Percentiles rank a stretch among this genome's conserved stretches.
Evolutionary conservation across 2,329 filamentous ascomycete species (phyloP).

Genomic region (Moelleriella libera): DNA sequence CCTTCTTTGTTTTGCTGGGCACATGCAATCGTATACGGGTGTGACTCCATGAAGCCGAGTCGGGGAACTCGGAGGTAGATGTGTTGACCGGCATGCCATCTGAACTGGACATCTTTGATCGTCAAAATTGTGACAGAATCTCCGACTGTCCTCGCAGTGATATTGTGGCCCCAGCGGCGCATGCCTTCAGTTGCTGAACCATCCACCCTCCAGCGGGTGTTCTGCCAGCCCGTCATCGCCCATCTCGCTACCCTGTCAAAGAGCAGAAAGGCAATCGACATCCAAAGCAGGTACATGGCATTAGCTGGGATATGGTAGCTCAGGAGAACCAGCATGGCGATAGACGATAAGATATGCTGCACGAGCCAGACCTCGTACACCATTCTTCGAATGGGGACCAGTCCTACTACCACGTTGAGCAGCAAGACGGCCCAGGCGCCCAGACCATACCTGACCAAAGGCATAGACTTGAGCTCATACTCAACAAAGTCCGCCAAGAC

Average conservation of each 20-base stretch:
- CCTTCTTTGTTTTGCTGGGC: slow-evolving; percentile 34
- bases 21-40: slow-evolving; percentile 49
- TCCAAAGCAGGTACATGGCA: slow-evolving; percentile 50
- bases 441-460: slow-evolving; percentile 52
- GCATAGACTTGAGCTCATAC: slow-evolving; percentile 44
- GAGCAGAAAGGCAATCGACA: slow-evolving; percentile 45
- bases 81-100: slow-evolving; percentile 45
- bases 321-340: slow-evolving; percentile 47
- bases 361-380: slow-evolving; percentile 56
- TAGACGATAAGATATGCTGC: slow-evolving; percentile 50
- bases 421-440: slow-evolving; percentile 51
- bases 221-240: slow-evolving; percentile 34
- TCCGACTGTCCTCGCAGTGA: slow-evolving; percentile 32
- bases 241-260: slow-evolving; percentile 46
- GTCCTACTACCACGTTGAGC: slow-evolving; percentile 50
- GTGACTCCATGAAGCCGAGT: slow-evolving; percentile 38
- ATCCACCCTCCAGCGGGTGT: slow-evolving; percentile 28
- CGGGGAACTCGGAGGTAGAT: slow-evolving; percentile 46
- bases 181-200: slow-evolving; percentile 30
- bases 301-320: slow-evolving; percentile 47
- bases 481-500: slow-evolving; percentile 42
- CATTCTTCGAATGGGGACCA: slow-evolving; percentile 50
- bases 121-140: slow-evolving; percentile 41
- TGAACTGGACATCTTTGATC: slow-evolving; percentile 44
- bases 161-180: slow-evolving; percentile 36